These are phyloP conservation scores for Pythium volutum DNA, from an alignment of 352 stramenopile genomes.

Conservation along the genomic window DNA sequence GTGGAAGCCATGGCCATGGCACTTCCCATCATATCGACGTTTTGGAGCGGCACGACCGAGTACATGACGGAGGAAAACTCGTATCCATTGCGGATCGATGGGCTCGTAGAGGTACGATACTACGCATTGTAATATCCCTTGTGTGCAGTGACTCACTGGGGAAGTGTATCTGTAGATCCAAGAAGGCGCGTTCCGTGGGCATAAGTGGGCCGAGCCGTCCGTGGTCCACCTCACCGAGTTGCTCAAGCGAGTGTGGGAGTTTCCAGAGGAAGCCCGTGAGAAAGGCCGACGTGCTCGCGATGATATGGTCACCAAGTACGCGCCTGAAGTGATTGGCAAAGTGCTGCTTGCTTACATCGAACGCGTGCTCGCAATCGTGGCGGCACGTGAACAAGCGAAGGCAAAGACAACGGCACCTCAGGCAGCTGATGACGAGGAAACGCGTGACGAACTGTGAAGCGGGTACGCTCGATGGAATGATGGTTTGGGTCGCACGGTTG, in stretches of 20 bases:
- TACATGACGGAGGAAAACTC: constrained; percentile 88
- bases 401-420: background rate
- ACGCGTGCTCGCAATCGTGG: constrained; percentile 53
- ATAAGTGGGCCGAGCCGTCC: constrained; percentile 87
- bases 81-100: constrained; percentile 76
- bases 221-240: constrained; percentile 66
- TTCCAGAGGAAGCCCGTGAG: constrained; percentile 61
- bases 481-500: too few species aligned
- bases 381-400: constrained; percentile 14
- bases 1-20: constrained; percentile 94
- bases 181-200: constrained; percentile 72
- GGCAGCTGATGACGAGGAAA: background rate
- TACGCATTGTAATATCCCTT: background rate
- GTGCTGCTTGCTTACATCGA: constrained; percentile 65
- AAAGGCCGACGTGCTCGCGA: constrained; percentile 66
- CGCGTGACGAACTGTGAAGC: constrained; percentile 63
- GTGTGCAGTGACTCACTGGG: background rate
- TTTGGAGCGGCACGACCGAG: constrained; percentile 89
- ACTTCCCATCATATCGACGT: constrained; percentile 88
- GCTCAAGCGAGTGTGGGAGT: constrained; percentile 45
- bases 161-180: constrained; percentile 41
- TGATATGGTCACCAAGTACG: constrained; percentile 86
- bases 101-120: constrained; percentile 60
- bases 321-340: constrained; percentile 64
- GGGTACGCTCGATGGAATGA: too few species aligned